Evolutionary conservation across 192 early-diverging fungal species (phyloP).

Genomic region (Geosiphon pyriformis): DNA sequence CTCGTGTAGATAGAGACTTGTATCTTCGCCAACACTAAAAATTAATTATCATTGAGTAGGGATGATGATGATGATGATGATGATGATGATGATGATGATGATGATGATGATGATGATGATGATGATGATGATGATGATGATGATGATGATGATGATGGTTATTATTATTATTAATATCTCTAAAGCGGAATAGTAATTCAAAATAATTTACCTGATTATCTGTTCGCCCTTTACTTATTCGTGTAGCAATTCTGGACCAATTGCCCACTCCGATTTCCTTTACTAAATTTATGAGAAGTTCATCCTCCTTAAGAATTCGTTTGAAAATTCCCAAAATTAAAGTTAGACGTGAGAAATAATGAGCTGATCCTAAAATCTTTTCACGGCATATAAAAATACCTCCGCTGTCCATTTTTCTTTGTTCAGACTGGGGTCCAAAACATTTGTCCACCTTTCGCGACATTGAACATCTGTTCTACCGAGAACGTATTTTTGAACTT

Average conservation of each 20-base stretch:
- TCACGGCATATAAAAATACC: constrained; percentile 27
- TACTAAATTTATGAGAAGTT: constrained; percentile 38
- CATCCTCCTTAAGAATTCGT: constrained; percentile 36
- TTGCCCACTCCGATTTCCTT: constrained; percentile 43
- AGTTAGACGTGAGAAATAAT: background rate
- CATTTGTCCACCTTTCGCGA: constrained; percentile 71
- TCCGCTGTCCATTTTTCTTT: constrained; percentile 49
- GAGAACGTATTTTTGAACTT: constrained; percentile 61
- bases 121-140: no score
- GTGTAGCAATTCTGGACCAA: constrained; percentile 49
- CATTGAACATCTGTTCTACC: constrained; percentile 76
- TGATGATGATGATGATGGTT: no score
- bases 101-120: no score
- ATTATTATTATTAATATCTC: no score
- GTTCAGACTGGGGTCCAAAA: constrained; percentile 53
- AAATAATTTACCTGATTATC: constrained; percentile 42
- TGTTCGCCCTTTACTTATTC: constrained; percentile 41
- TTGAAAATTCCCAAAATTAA: background rate
- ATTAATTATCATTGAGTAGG: no score
- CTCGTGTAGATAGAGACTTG: constrained; percentile 3
- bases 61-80: no score
- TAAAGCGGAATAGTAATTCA: background rate
- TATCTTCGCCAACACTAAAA: constrained; percentile 19
- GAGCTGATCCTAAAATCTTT: background rate
- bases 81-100: no score